Base-by-base conservation (phyloP, 352 stramenopile genomes). In the Phytophthora ramorum region DNA sequence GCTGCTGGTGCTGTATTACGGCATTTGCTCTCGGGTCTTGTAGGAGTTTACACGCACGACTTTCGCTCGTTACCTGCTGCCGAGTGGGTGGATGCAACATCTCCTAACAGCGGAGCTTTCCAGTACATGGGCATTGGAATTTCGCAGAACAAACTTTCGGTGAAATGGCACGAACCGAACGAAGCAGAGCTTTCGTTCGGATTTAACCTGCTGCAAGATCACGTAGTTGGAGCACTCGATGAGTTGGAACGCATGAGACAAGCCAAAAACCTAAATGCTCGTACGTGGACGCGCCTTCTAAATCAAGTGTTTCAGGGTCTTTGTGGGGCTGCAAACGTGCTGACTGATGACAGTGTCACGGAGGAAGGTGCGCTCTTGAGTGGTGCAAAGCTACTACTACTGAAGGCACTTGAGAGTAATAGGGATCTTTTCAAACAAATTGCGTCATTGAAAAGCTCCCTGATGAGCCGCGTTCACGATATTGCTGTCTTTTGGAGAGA, bases 91-190 rank as follows among this genome's bases (percentile, higher is more conserved):
- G 50, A 79, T 34, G 81, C 78, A 13, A 81, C 65, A 8, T 80
- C 66, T 26, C 50, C 51, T 14, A 59, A 73, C 7, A 81, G 68
- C 44, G 75, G 77, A 17, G 80, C 83, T 58, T 88, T 85, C 46
- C 81, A 91, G 41, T 93, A 87, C 52, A 56, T 93, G 9, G 85
- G 85, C 2, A 49, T 66, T 20, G 71, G 68, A 0, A 51, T 88
- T 51, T 79, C 77, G 17, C 92, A 81, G 81, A 82, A 81, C 35
- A 70, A 73, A 14, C 40, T 92, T 6, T 66, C 63, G 1, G 63
- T 88, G 3, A 37, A 58, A n/a, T 93, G 85, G 85, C 81, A 93
- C 22, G 81, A 91, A 46, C 85, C 85, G 16, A 78, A 73, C 49
- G 73, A 77, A 51, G 47, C 58, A 4, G 85, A 93, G 45, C 75